Base-by-base conservation (phyloP, 768 basidiomycete species). In the Amanita rimosa region DNA sequence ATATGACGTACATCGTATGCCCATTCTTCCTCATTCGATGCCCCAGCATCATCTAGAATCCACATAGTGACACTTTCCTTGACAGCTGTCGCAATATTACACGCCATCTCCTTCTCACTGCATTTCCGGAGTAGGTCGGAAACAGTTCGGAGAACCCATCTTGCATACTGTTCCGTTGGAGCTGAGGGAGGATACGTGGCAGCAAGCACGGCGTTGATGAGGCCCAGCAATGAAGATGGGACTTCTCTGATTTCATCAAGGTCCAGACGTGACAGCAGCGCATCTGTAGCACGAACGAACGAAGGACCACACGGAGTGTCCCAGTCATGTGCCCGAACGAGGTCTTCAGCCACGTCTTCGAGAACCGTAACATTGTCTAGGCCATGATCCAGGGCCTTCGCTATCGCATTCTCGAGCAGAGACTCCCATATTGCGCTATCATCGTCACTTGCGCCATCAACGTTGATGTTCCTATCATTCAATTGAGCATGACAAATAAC, bases 121-220 rank as follows among this genome's bases (percentile, higher is more conserved):
- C 81, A 83, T 0, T 62, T 54, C 49, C 83, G 81, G 35, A 89
- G 64, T 3, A 75, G 57, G 6, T 66, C 62, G 38, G 70, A 71
- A 46, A 87, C 61, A 3, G 81, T 71, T 34, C 78, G 67, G 16
- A 79, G 64, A 53, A 84, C 66, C 85, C 84, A 88, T 52, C 76
- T 65, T 31, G 75, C 73, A 33, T 71, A 69, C 45, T 74, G 68
- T 57, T 72, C 69, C 55, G 76, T 73, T 41, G 67, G 66, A 3
- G 74, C 69, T 16, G 73, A 72, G 0, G 85, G 83, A 0, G 86
- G 86, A 62, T 90, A 90, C 7, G 74, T 73, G 7, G 74, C 68
- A 17, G 67, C 63, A 50, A 89, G 66, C 0, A 76, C 76, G 37
- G 77, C 74, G 51, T 80, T 78, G 46, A 79, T 68, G 47, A 85